Percentiles rank a stretch among this genome's conserved stretches.
These are phyloP conservation scores for Scleroderma citrinum DNA, from an alignment of 768 basidiomycete species.

Conservation along the genomic window DNA sequence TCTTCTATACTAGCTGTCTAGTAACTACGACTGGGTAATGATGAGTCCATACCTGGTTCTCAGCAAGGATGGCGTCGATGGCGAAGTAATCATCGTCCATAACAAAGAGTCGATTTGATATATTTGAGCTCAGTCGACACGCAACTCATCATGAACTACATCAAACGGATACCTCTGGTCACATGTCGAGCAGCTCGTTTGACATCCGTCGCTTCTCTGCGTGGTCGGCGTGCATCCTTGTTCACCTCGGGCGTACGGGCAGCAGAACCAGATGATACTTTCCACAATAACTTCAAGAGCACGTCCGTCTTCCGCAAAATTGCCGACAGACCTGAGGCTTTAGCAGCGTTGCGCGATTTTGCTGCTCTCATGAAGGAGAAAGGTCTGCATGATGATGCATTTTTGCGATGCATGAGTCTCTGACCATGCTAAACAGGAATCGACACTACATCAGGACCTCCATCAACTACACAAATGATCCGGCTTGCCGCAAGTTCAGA, in stretches of 20 bases:
- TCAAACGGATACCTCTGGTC: constrained; percentile 11
- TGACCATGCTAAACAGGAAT: constrained; percentile 34
- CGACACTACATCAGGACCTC: constrained; percentile 39
- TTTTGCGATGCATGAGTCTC: background rate
- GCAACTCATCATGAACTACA: constrained; percentile 16
- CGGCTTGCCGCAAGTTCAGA: constrained; percentile 47
- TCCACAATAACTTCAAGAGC: constrained; percentile 39
- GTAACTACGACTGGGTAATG: background rate
- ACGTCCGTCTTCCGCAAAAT: constrained; percentile 45
- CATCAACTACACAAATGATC: constrained; percentile 48
- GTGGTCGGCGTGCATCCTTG: constrained; percentile 25
- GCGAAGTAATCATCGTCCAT: constrained; percentile 96
- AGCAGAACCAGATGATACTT: constrained; percentile 28
- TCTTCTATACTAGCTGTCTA: constrained; percentile 49
- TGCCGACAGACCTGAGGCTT: constrained; percentile 42
- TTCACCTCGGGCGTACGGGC: constrained; percentile 24
- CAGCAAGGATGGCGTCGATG: constrained; percentile 84
- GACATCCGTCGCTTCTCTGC: constrained; percentile 5
- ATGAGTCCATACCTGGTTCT: constrained; percentile 62
- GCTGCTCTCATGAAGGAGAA: constrained; percentile 40
- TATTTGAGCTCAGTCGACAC: background rate
- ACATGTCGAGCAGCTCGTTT: constrained; percentile 13
- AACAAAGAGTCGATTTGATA: background rate
- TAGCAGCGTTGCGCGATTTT: constrained; percentile 43
- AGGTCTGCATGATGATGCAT: constrained; percentile 29